phyloP scores from a whole-genome alignment of 805 yeast species.

The Saccharomycopsis oosterbeekiorum region DNA sequence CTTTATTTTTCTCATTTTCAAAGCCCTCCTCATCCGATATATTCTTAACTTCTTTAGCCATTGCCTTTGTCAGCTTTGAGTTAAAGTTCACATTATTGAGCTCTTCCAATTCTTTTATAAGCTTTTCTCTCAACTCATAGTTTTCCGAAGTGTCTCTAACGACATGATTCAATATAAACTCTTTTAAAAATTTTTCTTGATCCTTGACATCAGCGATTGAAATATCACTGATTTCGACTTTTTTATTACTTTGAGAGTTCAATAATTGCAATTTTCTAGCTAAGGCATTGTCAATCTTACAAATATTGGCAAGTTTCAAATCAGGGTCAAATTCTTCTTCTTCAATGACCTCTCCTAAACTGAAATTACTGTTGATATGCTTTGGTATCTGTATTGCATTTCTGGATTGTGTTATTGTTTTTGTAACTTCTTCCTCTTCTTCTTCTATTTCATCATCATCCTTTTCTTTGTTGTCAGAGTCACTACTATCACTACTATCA shows the following conservation, averaged over 20 bases:
- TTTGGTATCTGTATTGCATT: not conserved
- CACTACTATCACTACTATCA: conserved; percentile 2
- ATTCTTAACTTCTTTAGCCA: not conserved
- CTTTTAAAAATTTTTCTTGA: not conserved
- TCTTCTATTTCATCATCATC: not conserved
- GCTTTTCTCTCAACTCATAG: not conserved
- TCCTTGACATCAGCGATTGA: not conserved
- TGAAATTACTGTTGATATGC: not conserved
- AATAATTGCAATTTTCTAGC: not conserved
- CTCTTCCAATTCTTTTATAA: not conserved
- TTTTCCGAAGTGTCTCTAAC: not conserved
- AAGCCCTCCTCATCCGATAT: not conserved
- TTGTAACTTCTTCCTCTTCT: not conserved
- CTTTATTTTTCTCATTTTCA: not conserved
- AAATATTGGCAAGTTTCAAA: not conserved
- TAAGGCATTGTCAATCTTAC: not conserved
- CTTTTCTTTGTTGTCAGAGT: not conserved
- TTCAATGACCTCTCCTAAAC: not conserved
- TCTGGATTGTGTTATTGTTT: not conserved
- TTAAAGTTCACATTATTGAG: not conserved
- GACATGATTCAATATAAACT: not conserved
- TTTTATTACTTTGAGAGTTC: not conserved
- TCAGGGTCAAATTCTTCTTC: conserved; percentile 1
- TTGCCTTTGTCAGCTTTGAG: not conserved
- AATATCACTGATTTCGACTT: not conserved